Evolutionary conservation across 495 filamentous ascomycete genomes (phyloP).

Genomic region (Trichoderma asperelloides): DNA sequence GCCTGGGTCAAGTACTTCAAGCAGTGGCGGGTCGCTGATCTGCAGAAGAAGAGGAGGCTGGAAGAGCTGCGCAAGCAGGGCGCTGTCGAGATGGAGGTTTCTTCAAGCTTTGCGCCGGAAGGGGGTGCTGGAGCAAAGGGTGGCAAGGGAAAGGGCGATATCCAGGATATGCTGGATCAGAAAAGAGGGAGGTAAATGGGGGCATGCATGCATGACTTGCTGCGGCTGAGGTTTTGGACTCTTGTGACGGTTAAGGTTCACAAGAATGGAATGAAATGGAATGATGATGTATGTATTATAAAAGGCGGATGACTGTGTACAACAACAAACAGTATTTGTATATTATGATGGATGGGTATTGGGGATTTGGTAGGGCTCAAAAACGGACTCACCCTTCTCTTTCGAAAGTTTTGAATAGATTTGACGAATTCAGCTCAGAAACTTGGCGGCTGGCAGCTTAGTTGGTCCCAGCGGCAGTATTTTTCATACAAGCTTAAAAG

Average conservation of each 20-base stretch:
- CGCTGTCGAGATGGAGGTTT: constrained; percentile 49
- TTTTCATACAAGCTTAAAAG: too few species aligned
- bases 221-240: neutral
- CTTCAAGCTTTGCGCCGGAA: constrained; percentile 18
- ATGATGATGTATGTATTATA: neutral
- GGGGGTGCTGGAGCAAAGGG: constrained; percentile 7
- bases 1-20: constrained; percentile 81
- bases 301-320: neutral
- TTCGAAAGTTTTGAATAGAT: neutral
- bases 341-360: neutral
- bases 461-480: too few species aligned
- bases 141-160: constrained; percentile 10
- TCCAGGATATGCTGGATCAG: constrained; percentile 8
- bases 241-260: neutral
- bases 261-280: neutral
- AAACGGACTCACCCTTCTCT: neutral
- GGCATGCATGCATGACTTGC: neutral
- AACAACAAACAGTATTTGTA: neutral
- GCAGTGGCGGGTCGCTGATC: constrained; percentile 84
- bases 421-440: neutral
- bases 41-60: constrained; percentile 71
- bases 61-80: constrained; percentile 73
- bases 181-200: constrained; percentile 4
- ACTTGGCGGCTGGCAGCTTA: too few species aligned
- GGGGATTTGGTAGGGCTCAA: neutral